Conservation (phyloP, 768 basidiomycete genomes). For the Flagelloscypha sp. region DNA sequence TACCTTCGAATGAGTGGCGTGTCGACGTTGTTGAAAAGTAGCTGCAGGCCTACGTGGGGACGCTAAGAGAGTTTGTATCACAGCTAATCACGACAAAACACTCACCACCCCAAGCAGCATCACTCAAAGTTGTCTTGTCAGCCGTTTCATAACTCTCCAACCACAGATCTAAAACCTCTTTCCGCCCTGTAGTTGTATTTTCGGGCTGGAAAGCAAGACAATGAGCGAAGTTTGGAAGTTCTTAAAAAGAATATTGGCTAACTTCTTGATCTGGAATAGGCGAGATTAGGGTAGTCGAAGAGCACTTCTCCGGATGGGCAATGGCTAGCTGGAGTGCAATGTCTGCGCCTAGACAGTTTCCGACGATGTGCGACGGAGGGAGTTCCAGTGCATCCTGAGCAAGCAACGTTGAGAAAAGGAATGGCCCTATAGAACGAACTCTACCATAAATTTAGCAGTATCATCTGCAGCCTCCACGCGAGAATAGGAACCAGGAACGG, state of each 20-base stretch:
- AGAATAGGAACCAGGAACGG: constrained; percentile 18
- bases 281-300: constrained; percentile 28
- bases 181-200: constrained; percentile 24
- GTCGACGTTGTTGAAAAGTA: constrained; percentile 21
- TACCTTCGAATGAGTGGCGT: constrained; percentile 18
- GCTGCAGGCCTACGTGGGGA: constrained; percentile 20
- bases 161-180: constrained; percentile 27
- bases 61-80: no score
- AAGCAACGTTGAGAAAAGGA: background rate
- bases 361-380: constrained; percentile 30
- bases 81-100: no score
- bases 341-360: constrained; percentile 28
- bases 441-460: constrained; percentile 27
- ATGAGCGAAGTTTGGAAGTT: background rate
- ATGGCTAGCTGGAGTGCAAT: constrained; percentile 26
- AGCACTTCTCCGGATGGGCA: constrained; percentile 23
- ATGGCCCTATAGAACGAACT: constrained; percentile 3
- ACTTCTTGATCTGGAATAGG: constrained; percentile 27
- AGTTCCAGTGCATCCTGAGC: constrained; percentile 26
- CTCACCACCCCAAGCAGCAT: constrained; percentile 21
- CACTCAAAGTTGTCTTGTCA: constrained; percentile 17
- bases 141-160: constrained; percentile 15
- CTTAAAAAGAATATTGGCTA: background rate
- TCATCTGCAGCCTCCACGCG: constrained; percentile 26
- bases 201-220: constrained; percentile 16